phyloP scores from a whole-genome alignment of 2,329 filamentous ascomycete genomes.

The Penicillium occitanis region DNA sequence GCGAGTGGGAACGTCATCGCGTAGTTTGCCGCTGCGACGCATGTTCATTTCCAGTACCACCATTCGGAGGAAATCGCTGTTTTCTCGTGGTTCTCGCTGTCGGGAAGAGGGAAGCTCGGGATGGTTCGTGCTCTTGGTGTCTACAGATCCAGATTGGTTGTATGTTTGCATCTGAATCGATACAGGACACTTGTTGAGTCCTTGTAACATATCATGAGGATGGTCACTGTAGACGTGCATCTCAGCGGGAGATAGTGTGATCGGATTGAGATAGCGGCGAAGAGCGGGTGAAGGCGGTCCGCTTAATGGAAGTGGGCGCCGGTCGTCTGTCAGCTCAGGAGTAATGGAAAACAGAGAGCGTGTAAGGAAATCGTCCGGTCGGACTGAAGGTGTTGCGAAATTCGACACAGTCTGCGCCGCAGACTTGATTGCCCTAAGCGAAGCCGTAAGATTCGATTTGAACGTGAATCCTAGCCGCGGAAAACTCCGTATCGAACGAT shows the following conservation, averaged over 20 bases:
- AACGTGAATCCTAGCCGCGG: slow-evolving; percentile 52
- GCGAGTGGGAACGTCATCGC: slow-evolving; percentile 54
- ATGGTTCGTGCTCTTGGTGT: slow-evolving; percentile 35
- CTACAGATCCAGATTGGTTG: slow-evolving; percentile 36
- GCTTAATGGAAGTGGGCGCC: slow-evolving; percentile 56
- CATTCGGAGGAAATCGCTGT: slow-evolving; percentile 62
- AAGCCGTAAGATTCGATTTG: slow-evolving; percentile 64
- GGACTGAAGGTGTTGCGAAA: slow-evolving; percentile 53
- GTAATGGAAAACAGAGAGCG: slow-evolving; percentile 57
- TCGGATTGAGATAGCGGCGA: slow-evolving; percentile 62
- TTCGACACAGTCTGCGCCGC: slow-evolving; percentile 62
- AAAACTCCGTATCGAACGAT: slow-evolving; percentile 34
- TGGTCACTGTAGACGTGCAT: slow-evolving; percentile 47
- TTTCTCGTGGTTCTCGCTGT: slow-evolving; percentile 63
- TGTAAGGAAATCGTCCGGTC: slow-evolving; percentile 60
- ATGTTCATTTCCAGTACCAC: slow-evolving; percentile 69
- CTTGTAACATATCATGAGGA: slow-evolving; percentile 35
- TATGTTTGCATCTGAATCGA: slow-evolving; percentile 66
- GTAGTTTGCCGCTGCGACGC: slow-evolving; percentile 62
- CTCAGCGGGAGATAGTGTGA: slow-evolving; percentile 47
- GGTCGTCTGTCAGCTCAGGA: slow-evolving; percentile 60
- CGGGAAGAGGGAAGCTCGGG: slow-evolving; percentile 47
- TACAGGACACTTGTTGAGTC: slow-evolving; percentile 44
- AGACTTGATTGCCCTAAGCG: slow-evolving; percentile 60
- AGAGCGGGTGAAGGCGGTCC: slow-evolving; percentile 57